Conservation (phyloP, 768 basidiomycete species). For the Trametes punicea region DNA sequence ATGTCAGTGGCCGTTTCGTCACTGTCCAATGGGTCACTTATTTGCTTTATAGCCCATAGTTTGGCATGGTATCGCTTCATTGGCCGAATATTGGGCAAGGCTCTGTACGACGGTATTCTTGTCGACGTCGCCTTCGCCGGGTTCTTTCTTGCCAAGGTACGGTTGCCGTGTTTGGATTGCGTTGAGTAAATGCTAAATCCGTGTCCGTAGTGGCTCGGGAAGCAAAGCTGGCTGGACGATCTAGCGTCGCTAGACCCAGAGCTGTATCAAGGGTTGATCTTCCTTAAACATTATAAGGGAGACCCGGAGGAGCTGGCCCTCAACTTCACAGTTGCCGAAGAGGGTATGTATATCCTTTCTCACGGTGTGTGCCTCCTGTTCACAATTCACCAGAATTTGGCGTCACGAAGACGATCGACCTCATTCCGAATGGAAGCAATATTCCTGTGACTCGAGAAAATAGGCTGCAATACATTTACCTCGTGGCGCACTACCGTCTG, state of each 20-base stretch:
- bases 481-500: constrained; percentile 84
- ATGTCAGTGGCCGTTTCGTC: constrained; percentile 41
- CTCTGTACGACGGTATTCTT: constrained; percentile 93
- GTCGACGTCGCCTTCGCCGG: constrained; percentile 93
- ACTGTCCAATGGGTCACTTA: background rate
- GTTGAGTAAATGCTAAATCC: background rate
- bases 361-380: background rate
- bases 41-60: constrained; percentile 57
- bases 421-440: constrained; percentile 79
- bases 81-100: constrained; percentile 92
- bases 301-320: constrained; percentile 85
- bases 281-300: constrained; percentile 87
- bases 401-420: constrained; percentile 66
- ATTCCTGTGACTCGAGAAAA: constrained; percentile 87
- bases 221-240: constrained; percentile 91
- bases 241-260: constrained; percentile 89
- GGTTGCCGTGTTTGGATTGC: constrained; percentile 3
- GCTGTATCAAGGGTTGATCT: constrained; percentile 87
- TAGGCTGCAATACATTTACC: constrained; percentile 82
- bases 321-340: constrained; percentile 84
- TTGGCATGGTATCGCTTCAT: constrained; percentile 92
- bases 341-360: constrained; percentile 50
- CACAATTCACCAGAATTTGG: constrained; percentile 65
- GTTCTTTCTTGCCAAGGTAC: constrained; percentile 88
- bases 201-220: constrained; percentile 74